A percentile compares a stretch with the other conserved stretches of the same genome.
phyloP scores from a whole-genome alignment of 345 rosid genomes.

The Populus euphratica region DNA sequence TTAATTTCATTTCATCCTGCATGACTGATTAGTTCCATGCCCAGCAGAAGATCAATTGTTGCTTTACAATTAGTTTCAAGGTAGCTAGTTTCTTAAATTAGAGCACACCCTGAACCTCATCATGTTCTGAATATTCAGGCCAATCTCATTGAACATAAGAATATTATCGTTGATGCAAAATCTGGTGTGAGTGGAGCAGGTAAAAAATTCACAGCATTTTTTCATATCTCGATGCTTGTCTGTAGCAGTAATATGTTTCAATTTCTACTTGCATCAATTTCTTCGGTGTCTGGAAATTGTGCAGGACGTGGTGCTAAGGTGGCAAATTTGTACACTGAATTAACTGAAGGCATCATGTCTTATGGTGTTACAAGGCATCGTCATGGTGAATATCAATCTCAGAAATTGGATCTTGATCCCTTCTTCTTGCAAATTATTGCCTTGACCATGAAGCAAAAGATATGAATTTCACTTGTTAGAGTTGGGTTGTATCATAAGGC shows the following conservation, averaged over 20 bases:
- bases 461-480: background rate
- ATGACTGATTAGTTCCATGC: background rate
- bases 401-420: background rate
- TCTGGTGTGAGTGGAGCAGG: slow-evolving; percentile 99
- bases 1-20: slow-evolving; percentile 1
- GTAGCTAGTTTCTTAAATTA: too few relatives aligned
- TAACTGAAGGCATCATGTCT: slow-evolving; percentile 86
- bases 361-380: slow-evolving; percentile 92
- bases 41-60: background rate
- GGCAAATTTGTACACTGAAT: slow-evolving; percentile 72
- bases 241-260: background rate
- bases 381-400: slow-evolving; percentile 55
- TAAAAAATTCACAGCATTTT: slow-evolving; percentile 24
- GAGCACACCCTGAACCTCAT: background rate
- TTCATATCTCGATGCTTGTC: background rate
- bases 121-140: slow-evolving; percentile 46
- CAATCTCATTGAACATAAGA: slow-evolving; percentile 57
- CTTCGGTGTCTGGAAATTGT: slow-evolving; percentile 14
- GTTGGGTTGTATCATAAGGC: background rate
- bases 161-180: slow-evolving; percentile 81
- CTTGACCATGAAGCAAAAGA: background rate
- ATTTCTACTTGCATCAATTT: slow-evolving; percentile 4
- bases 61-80: background rate
- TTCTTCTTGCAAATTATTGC: background rate
- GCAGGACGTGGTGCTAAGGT: slow-evolving; percentile 97